Percentiles rank a stretch among this genome's conserved stretches.
Evolutionary conservation across 495 filamentous ascomycete genomes (phyloP).

Genomic region (Podospora anserina): DNA sequence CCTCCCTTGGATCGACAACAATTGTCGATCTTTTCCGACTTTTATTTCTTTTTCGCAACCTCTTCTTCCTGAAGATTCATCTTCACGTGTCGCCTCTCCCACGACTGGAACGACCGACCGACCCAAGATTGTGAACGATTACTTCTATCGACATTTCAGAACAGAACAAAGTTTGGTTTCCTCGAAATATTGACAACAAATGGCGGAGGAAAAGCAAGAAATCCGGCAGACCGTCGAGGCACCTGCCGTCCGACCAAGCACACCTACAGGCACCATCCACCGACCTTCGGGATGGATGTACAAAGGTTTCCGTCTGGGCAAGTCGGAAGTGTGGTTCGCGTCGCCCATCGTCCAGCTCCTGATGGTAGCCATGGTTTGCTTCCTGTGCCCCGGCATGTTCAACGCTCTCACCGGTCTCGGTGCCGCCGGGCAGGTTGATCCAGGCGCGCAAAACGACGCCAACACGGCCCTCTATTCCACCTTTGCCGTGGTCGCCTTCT

Average conservation of each 20-base stretch:
- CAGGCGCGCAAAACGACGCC: slow-evolving; percentile 63
- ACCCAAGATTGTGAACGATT: not conserved
- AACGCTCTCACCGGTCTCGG: slow-evolving; percentile 76
- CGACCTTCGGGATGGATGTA: slow-evolving; percentile 65
- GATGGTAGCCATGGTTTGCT: slow-evolving; percentile 80
- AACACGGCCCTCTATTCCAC: slow-evolving; percentile 74
- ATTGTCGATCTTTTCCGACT: not conserved
- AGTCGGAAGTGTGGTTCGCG: slow-evolving; percentile 64
- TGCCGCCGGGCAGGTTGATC: slow-evolving; percentile 66
- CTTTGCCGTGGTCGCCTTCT: slow-evolving; percentile 84
- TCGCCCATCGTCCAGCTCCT: slow-evolving; percentile 71
- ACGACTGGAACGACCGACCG: not conserved
- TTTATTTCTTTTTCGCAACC: not conserved
- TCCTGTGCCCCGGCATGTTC: slow-evolving; percentile 84
- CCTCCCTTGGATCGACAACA: not conserved
- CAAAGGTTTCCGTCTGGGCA: slow-evolving; percentile 56
- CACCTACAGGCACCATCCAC: not conserved
- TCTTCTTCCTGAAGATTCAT: not conserved
- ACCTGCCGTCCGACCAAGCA: not conserved
- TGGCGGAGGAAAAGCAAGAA: slow-evolving; percentile 21
- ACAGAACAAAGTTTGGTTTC: not conserved
- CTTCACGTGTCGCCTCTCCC: not conserved
- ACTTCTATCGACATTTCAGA: not conserved
- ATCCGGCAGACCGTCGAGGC: slow-evolving; percentile 14
- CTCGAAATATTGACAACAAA: not conserved